A percentile compares a stretch with the other conserved stretches of the same genome.
phyloP scores from a whole-genome alignment of 139 green algal genomes.

The Coelastrella sp. region DNA sequence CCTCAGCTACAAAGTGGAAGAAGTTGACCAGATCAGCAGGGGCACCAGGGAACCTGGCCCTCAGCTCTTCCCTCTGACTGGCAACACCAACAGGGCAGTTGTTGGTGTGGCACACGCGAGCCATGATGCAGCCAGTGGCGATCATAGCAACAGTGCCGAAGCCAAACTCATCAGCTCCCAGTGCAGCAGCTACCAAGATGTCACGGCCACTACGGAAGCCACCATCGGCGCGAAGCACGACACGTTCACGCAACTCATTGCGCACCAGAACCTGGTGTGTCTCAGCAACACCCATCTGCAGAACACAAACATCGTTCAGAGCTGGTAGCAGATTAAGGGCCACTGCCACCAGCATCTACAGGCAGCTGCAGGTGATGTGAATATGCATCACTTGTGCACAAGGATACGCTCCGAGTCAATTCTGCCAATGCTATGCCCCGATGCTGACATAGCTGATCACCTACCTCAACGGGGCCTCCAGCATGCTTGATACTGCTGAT shows the following conservation, averaged over 20 bases:
- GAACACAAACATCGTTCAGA: not conserved
- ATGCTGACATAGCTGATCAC: not conserved
- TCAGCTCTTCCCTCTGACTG: conserved; percentile 96
- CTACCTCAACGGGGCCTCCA: conserved; percentile 93
- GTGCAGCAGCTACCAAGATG: conserved; percentile 89
- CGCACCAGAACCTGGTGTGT: conserved; percentile 79
- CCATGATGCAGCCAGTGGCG: conserved; percentile 99
- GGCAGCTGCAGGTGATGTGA: not conserved
- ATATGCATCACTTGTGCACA: not conserved
- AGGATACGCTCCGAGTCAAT: too few relatives aligned
- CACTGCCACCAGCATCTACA: too few relatives aligned
- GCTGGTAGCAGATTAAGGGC: too few relatives aligned
- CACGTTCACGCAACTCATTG: conserved; percentile 96
- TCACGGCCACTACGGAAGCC: conserved; percentile 94
- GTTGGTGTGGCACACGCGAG: conserved; percentile 99
- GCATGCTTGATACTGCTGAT: conserved; percentile 99
- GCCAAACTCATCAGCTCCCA: conserved; percentile 98
- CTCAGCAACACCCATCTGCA: conserved; percentile 47
- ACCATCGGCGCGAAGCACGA: conserved; percentile 94
- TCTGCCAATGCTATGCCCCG: not conserved
- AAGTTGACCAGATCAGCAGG: conserved; percentile 97
- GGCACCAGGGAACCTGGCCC: conserved; percentile 95
- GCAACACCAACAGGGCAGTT: conserved; percentile 99
- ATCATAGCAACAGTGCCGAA: conserved; percentile 99
- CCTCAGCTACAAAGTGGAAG: conserved; percentile 96